A percentile compares a stretch with the other conserved stretches of the same genome.
phyloP scores from a whole-genome alignment of 768 basidiomycete genomes.

The Cubamyces sp. region DNA sequence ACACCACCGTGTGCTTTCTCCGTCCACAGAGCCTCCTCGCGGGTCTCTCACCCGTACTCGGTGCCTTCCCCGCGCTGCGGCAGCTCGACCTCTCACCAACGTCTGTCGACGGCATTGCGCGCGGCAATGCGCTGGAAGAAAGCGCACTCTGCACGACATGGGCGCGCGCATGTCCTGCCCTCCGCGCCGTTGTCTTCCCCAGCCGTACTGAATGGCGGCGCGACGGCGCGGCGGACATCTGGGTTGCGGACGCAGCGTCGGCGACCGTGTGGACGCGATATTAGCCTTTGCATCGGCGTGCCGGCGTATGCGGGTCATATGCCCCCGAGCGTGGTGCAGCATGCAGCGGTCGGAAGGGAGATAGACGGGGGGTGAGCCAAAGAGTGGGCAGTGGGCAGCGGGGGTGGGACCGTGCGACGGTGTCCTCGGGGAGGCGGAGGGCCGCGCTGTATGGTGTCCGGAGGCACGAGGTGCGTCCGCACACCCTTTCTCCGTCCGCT shows the following conservation, averaged over 20 bases:
- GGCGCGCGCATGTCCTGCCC: slow-evolving; percentile 55
- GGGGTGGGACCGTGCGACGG: not conserved
- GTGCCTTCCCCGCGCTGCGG: slow-evolving; percentile 50
- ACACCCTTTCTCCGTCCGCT: too few relatives aligned
- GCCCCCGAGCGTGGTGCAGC: too few relatives aligned
- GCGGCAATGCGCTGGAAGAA: slow-evolving; percentile 49
- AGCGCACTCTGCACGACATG: slow-evolving; percentile 55
- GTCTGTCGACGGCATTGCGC: slow-evolving; percentile 49
- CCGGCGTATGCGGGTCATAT: too few relatives aligned
- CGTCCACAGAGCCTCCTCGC: slow-evolving; percentile 54
- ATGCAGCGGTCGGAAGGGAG: too few relatives aligned
- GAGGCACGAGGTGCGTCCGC: not conserved
- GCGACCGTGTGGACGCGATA: slow-evolving; percentile 23
- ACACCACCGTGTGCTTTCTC: not conserved
- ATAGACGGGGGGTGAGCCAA: too few relatives aligned
- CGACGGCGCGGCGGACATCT: slow-evolving; percentile 35
- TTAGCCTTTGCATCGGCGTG: not conserved
- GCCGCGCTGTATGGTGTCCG: not conserved
- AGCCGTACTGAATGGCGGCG: slow-evolving; percentile 55
- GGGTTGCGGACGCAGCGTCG: slow-evolving; percentile 34
- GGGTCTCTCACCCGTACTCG: slow-evolving; percentile 61
- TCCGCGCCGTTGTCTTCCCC: slow-evolving; percentile 59
- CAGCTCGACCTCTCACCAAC: slow-evolving; percentile 67
- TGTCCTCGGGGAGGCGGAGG: not conserved
- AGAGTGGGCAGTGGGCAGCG: too few relatives aligned